These are phyloP conservation scores for Hypoxylon sp. DNA, from an alignment of 2,329 filamentous ascomycete genomes.

Conservation along the genomic window DNA sequence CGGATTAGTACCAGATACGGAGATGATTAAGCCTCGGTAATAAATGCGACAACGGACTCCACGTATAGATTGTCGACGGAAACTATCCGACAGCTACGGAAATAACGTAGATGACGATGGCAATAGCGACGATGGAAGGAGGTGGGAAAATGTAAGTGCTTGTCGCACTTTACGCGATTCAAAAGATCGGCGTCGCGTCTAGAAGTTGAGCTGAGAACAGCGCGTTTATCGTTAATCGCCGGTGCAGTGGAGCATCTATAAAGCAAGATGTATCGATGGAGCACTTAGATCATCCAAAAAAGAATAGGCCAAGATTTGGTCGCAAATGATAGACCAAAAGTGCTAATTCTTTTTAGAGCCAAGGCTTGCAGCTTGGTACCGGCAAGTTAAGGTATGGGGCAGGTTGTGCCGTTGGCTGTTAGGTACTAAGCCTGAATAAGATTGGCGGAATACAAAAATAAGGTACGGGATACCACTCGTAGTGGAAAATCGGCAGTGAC, in stretches of 20 bases:
- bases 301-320: too few species aligned
- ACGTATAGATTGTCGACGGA: background rate
- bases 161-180: constrained; percentile 35
- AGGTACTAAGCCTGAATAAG: constrained; percentile 17
- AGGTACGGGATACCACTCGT: constrained; percentile 30
- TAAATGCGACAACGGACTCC: background rate
- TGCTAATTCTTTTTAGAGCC: too few species aligned
- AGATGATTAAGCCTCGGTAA: constrained; percentile 2
- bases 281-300: background rate
- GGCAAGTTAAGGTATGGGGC: background rate
- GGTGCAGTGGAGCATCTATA: too few species aligned
- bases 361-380: background rate
- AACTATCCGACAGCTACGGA: background rate
- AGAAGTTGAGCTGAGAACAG: constrained; percentile 13
- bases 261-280: constrained; percentile 2
- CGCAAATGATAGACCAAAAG: too few species aligned
- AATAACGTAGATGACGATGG: background rate
- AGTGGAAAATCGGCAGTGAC: constrained; percentile 43
- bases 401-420: too few species aligned
- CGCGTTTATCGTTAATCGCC: constrained; percentile 12
- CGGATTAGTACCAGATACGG: background rate
- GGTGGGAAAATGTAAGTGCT: background rate
- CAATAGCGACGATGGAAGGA: background rate
- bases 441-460: constrained; percentile 17
- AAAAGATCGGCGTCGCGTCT: constrained; percentile 29